phyloP scores from a whole-genome alignment of 2,329 filamentous ascomycete genomes.

The Nigrograna mackinnonii region DNA sequence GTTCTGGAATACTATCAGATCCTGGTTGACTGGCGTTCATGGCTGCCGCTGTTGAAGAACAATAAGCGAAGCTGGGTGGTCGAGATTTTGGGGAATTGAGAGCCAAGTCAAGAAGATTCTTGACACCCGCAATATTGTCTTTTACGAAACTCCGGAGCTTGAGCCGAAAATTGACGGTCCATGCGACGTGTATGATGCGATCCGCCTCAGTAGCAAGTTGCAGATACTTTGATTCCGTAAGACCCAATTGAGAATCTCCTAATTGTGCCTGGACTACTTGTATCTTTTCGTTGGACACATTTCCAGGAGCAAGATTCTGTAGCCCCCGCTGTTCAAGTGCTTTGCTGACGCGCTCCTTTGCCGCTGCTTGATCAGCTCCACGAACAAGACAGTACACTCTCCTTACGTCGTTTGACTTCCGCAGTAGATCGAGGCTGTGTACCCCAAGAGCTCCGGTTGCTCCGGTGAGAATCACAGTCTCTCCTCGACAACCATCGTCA shows the following conservation, averaged over 20 bases:
- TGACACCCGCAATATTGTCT: conserved; percentile 55
- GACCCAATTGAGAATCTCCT: conserved; percentile 52
- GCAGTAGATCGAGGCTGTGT: conserved; percentile 50
- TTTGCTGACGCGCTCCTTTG: conserved; percentile 1
- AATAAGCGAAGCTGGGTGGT: conserved; percentile 51
- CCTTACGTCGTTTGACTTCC: conserved; percentile 33
- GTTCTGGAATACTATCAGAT: conserved; percentile 43
- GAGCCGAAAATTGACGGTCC: conserved; percentile 68
- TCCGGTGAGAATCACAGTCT: conserved; percentile 43
- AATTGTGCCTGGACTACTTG: conserved; percentile 54
- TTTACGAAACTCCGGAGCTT: conserved; percentile 59
- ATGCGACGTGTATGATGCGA: conserved; percentile 64
- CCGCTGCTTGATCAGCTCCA: not conserved
- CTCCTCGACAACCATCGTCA: not conserved
- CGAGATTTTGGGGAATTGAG: conserved; percentile 30
- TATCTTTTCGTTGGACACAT: conserved; percentile 40
- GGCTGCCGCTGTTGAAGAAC: conserved; percentile 56
- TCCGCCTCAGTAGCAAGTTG: conserved; percentile 49
- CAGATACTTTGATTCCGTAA: conserved; percentile 46
- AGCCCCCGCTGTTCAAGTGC: not conserved
- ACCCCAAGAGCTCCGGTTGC: conserved; percentile 52
- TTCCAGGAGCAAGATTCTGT: not conserved
- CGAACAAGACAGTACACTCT: conserved; percentile 60
- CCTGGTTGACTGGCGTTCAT: conserved; percentile 25
- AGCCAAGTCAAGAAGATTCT: conserved; percentile 54